Percentiles rank a stretch among this genome's conserved stretches.
Evolutionary conservation across 805 yeast genomes (phyloP).

Genomic region (Spathaspora hagerdaliae): DNA sequence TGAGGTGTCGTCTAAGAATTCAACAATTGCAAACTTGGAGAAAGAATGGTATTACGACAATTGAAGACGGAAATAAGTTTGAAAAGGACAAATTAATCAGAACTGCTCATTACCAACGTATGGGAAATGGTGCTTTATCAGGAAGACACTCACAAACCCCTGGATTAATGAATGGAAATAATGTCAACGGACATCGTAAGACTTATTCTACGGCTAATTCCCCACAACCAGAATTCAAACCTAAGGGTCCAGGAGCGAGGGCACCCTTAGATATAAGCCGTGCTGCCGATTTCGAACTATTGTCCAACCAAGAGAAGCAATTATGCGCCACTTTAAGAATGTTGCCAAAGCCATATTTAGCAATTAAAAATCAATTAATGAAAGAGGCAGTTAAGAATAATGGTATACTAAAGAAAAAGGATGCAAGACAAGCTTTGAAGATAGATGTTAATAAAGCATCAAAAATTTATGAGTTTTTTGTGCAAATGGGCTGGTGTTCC

Average conservation of each 20-base stretch:
- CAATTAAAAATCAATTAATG: slow-evolving; percentile 85
- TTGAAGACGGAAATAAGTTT: slow-evolving; percentile 78
- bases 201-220: slow-evolving; percentile 21
- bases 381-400: slow-evolving; percentile 83
- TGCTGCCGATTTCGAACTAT: slow-evolving; percentile 76
- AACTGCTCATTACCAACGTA: slow-evolving; percentile 56
- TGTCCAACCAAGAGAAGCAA: slow-evolving; percentile 84
- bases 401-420: slow-evolving; percentile 76
- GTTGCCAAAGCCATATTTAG: slow-evolving; percentile 89
- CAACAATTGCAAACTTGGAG: slow-evolving; percentile 94
- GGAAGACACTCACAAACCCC: slow-evolving; percentile 17
- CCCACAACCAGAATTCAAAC: slow-evolving; percentile 40
- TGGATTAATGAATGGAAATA: slow-evolving; percentile 8
- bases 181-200: slow-evolving; percentile 14
- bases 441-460: slow-evolving; percentile 85
- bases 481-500: slow-evolving; percentile 82
- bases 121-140: slow-evolving; percentile 35
- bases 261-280: slow-evolving; percentile 66
- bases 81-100: slow-evolving; percentile 84
- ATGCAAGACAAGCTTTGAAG: slow-evolving; percentile 78
- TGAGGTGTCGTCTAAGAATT: slow-evolving; percentile 73
- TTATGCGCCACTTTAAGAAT: slow-evolving; percentile 81
- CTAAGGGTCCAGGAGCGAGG: slow-evolving; percentile 42
- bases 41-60: slow-evolving; percentile 76
- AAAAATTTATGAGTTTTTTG: slow-evolving; percentile 88